Percentiles rank a stretch among this genome's conserved stretches.
Conservation (phyloP, 768 basidiomycete species). For the Auricularia cornea region DNA sequence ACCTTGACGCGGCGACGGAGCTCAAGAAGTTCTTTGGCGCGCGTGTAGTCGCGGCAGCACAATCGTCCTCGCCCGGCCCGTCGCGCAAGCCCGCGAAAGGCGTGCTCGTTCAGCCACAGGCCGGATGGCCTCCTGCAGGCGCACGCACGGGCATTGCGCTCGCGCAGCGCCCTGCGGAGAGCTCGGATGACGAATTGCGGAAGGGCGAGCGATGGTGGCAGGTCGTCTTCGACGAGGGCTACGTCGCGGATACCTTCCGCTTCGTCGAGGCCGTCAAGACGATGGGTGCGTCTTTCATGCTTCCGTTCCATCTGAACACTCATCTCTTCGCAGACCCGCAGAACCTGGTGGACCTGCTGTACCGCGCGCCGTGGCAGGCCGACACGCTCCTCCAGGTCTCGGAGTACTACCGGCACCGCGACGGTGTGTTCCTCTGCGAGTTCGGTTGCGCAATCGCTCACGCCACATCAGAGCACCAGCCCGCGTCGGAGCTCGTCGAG, state of each 20-base stretch:
- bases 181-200: slow-evolving; percentile 29
- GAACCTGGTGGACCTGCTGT: slow-evolving; percentile 66
- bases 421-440: slow-evolving; percentile 43
- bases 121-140: slow-evolving; percentile 65
- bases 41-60: slow-evolving; percentile 54
- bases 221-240: slow-evolving; percentile 76
- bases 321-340: slow-evolving; percentile 51
- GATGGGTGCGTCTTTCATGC: slow-evolving; percentile 46
- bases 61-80: slow-evolving; percentile 4
- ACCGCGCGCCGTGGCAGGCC: slow-evolving; percentile 79
- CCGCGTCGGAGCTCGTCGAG: slow-evolving; percentile 82
- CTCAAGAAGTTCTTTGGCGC: slow-evolving; percentile 91
- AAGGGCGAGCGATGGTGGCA: slow-evolving; percentile 80
- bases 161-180: slow-evolving; percentile 9
- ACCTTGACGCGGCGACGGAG: slow-evolving; percentile 85
- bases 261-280: slow-evolving; percentile 77
- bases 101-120: slow-evolving; percentile 66
- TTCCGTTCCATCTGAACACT: neutral
- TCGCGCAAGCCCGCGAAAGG: slow-evolving; percentile 33
- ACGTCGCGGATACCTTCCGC: slow-evolving; percentile 69
- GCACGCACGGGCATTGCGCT: slow-evolving; percentile 55
- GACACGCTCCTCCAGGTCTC: slow-evolving; percentile 85
- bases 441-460: no score
- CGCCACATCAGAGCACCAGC: slow-evolving; percentile 77
- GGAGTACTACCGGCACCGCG: slow-evolving; percentile 78